Base-by-base conservation (phyloP, 805 yeast genomes). In the Phaffomyces antillensis region DNA sequence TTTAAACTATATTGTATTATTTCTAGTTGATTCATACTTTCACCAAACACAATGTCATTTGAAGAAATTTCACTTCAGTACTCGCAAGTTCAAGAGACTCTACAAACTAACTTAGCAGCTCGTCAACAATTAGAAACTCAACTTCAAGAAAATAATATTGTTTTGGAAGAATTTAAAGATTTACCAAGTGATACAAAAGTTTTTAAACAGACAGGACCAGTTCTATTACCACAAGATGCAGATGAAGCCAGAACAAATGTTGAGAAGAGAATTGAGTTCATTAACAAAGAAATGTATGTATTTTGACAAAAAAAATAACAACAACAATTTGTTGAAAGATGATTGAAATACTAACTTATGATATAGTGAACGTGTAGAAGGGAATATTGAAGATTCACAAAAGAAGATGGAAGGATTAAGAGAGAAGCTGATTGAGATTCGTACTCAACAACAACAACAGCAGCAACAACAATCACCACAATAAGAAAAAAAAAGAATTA, bases 61-160 rank as follows among this genome's bases (percentile, higher is more conserved):
- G 42, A 40, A 40, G 32, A 40, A 11, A 33, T 66, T 42, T 73
- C 77, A 38, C 54, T 72, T 41, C 71, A 65, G 48, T 73, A 67
- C 71, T 72, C 63, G 52, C 56, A 65, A 36, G 62, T 69, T 11
- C 84, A 79, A 53, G 63, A 63, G 41, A 63, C 65, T 23, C 61
- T 79, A 39, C 66, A 64, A 46, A 83, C 78, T 42, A 68, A 79
- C 37, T 72, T 89, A 33, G 68, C 77, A 6, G 79, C 88, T 12
- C 80, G 98, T 58, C 95, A 91, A 53, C 78, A 82, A 59, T 74
- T 93, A 39, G 99, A 93, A 60, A 86, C 97, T 1, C 99, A 93
- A 66, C 77, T 72, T 55, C 99, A 93, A 64, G 99, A 93, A 63
- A 90, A 90, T 63, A 81, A 81, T 56, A 90, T 93, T 41, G 99